Conservation (phyloP, 768 basidiomycete species). For the Lentinula sp. region DNA sequence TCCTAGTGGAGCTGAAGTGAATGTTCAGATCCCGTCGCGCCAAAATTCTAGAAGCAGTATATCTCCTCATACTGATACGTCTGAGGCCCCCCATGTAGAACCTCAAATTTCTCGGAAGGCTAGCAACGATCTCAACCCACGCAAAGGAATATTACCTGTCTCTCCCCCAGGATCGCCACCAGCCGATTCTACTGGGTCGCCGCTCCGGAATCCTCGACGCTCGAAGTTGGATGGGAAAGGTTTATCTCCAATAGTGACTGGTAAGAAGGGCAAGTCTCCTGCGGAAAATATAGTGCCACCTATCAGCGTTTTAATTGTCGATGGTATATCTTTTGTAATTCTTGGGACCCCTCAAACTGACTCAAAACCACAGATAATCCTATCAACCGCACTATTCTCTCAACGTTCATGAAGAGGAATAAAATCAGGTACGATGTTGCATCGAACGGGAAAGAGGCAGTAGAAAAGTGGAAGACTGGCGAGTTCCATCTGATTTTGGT, state of each 20-base stretch:
- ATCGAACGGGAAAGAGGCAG: constrained; percentile 92
- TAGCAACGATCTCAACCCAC: neutral
- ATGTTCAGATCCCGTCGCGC: neutral
- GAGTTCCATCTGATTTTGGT: constrained; percentile 95
- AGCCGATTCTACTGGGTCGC: neutral
- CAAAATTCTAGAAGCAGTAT: neutral
- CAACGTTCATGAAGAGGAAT: constrained; percentile 96
- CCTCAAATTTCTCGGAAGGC: neutral
- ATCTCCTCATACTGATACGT: constrained; percentile 2
- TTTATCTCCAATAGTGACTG: constrained; percentile 22
- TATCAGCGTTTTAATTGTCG: constrained; percentile 96
- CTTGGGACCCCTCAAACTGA: neutral
- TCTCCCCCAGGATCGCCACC: constrained; percentile 13
- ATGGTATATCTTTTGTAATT: constrained; percentile 52
- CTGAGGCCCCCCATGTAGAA: neutral
- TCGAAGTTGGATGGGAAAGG: constrained; percentile 18
- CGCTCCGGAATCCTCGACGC: constrained; percentile 12
- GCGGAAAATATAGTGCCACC: constrained; percentile 84
- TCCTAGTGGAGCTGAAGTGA: neutral
- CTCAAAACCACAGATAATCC: constrained; percentile 69
- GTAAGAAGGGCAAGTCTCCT: constrained; percentile 44
- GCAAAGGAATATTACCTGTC: neutral
- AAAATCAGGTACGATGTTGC: constrained; percentile 94
- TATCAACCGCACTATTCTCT: constrained; percentile 95
- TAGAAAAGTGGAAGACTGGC: constrained; percentile 90